Percentiles rank a stretch among this genome's conserved stretches.
Conservation (phyloP, 164 flowering plant genomes). For the Liquidambar formosana region DNA sequence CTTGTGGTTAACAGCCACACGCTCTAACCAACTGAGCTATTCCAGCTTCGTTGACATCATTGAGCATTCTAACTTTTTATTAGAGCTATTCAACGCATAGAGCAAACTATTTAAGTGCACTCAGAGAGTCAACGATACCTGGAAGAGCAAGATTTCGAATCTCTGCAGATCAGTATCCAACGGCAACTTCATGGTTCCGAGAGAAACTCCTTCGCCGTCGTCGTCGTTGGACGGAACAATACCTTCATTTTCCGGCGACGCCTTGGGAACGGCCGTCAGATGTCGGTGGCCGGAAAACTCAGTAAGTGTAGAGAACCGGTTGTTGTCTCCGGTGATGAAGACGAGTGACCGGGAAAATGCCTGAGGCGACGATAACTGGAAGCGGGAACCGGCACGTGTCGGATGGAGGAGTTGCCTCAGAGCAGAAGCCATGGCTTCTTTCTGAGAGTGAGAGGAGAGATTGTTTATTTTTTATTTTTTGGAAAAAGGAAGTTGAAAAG, state of each 20-base stretch:
- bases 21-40: constrained; percentile 98
- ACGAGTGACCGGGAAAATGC: background rate
- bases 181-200: constrained; percentile 85
- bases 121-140: constrained; percentile 34
- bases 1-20: constrained; percentile 94
- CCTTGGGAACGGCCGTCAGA: constrained; percentile 20
- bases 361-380: constrained; percentile 12
- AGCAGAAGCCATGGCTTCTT: constrained; percentile 31
- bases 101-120: too few species aligned
- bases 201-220: constrained; percentile 60
- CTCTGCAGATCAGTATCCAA: constrained; percentile 49
- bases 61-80: too few species aligned
- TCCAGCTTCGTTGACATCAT: constrained; percentile 43
- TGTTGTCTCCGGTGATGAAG: background rate
- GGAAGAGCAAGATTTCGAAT: constrained; percentile 72
- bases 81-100: too few species aligned
- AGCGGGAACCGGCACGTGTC: constrained; percentile 4
- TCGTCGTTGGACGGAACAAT: constrained; percentile 30
- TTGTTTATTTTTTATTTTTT: too few species aligned
- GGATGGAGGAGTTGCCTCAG: constrained; percentile 15
- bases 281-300: constrained; percentile 17
- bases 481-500: too few species aligned
- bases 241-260: constrained; percentile 30
- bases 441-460: background rate
- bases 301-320: background rate